phyloP scores from a whole-genome alignment of 306 rosid species.

The cucumber (Cucumis sativus) region Cucumber_9930_V3 NC_026655.2:7287501-7288000 shows the following conservation, averaged over 20 bases:
- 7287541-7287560: constrained; percentile 66
- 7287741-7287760: constrained; percentile 64
- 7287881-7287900: constrained; percentile 58
- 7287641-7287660: constrained; percentile 67
- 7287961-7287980: constrained; percentile 44
- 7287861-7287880: constrained; percentile 38
- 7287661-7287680: constrained; percentile 59
- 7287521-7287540: constrained; percentile 64
- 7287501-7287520: constrained; percentile 58
- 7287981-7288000: constrained; percentile 32
- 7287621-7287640: constrained; percentile 39
- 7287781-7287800: constrained; percentile 60
- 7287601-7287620: constrained; percentile 46
- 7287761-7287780: constrained; percentile 68
- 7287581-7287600: constrained; percentile 46
- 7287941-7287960: constrained; percentile 52
- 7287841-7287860: constrained; percentile 66
- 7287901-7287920: constrained; percentile 32
- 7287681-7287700: constrained; percentile 48
- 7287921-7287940: constrained; percentile 35
- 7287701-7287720: constrained; percentile 79
- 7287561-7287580: constrained; percentile 51
- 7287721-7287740: constrained; percentile 64
- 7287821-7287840: constrained; percentile 54
- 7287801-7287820: constrained; percentile 45